Percentiles rank a stretch among this genome's conserved stretches.
Conservation (phyloP, 768 basidiomycete species). For the Tricholoma sp. region DNA sequence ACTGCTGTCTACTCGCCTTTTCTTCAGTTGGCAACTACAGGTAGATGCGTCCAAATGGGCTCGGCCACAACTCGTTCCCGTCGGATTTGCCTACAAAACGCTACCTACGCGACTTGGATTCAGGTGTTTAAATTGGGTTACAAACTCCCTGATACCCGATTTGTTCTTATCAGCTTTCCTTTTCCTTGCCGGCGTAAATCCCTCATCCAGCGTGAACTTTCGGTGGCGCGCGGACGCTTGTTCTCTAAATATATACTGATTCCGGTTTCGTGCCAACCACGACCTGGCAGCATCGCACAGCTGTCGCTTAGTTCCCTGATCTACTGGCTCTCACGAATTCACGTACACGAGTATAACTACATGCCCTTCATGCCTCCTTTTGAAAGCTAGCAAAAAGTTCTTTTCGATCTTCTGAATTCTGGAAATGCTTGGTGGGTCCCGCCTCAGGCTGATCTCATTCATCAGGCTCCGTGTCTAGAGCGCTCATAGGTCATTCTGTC, state of each 20-base stretch:
- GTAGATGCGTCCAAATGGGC: background rate
- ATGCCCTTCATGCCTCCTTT: no score
- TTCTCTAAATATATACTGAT: background rate
- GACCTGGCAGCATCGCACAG: background rate
- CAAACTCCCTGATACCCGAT: slow-evolving; percentile 4
- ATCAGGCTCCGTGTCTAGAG: no score
- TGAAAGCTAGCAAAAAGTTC: no score
- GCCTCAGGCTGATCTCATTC: no score
- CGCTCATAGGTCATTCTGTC: no score
- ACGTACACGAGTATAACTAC: no score
- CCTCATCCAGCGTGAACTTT: slow-evolving; percentile 1
- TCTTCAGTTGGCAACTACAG: no score
- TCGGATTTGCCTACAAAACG: background rate
- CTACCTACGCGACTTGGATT: background rate
- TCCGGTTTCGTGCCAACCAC: background rate
- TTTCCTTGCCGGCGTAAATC: slow-evolving; percentile 16
- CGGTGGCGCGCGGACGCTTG: background rate
- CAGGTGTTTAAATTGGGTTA: background rate
- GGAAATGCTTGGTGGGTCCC: no score
- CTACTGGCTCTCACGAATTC: no score
- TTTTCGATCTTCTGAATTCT: no score
- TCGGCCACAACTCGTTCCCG: background rate
- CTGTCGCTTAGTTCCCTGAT: background rate
- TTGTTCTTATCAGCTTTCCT: slow-evolving; percentile 3
- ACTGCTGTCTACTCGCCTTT: no score